Conservation (phyloP, 768 basidiomycete species). For the Boletus subcaerulescens region DNA sequence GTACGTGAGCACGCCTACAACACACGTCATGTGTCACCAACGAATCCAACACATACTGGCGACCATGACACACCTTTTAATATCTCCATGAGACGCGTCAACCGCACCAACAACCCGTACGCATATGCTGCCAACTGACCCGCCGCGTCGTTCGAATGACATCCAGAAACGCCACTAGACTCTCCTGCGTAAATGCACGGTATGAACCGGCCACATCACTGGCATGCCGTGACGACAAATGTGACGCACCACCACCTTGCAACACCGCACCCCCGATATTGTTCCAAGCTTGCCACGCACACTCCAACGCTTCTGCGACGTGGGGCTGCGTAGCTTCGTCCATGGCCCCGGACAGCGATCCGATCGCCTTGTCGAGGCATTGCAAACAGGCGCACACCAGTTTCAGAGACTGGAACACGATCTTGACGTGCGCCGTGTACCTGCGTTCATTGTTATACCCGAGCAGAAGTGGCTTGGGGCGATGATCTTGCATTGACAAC, state of each 20-base stretch:
- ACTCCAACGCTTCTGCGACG: conserved; percentile 50
- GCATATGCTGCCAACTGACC: conserved; percentile 45
- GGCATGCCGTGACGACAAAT: conserved; percentile 8
- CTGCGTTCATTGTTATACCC: conserved; percentile 64
- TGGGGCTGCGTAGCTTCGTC: conserved; percentile 32
- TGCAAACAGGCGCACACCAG: conserved; percentile 91
- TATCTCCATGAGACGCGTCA: conserved; percentile 70
- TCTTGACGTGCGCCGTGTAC: conserved; percentile 76
- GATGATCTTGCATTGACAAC: conserved; percentile 37
- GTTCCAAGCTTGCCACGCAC: conserved; percentile 70
- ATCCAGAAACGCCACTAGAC: conserved; percentile 76
- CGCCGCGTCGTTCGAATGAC: conserved; percentile 60
- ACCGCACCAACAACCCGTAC: conserved; percentile 53
- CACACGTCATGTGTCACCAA: neutral
- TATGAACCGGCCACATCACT: conserved; percentile 6
- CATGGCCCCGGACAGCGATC: conserved; percentile 44
- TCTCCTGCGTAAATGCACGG: conserved; percentile 57
- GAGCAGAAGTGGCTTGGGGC: conserved; percentile 48
- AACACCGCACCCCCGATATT: conserved; percentile 57
- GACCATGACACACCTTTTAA: conserved; percentile 55
- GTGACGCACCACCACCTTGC: conserved; percentile 19
- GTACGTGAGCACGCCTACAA: conserved; percentile 72
- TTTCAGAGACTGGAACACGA: conserved; percentile 91
- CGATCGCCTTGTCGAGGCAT: conserved; percentile 76
- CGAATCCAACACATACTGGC: neutral